phyloP scores from a whole-genome alignment of 257 asterid genomes.

The Orobanche coerulescens region DNA sequence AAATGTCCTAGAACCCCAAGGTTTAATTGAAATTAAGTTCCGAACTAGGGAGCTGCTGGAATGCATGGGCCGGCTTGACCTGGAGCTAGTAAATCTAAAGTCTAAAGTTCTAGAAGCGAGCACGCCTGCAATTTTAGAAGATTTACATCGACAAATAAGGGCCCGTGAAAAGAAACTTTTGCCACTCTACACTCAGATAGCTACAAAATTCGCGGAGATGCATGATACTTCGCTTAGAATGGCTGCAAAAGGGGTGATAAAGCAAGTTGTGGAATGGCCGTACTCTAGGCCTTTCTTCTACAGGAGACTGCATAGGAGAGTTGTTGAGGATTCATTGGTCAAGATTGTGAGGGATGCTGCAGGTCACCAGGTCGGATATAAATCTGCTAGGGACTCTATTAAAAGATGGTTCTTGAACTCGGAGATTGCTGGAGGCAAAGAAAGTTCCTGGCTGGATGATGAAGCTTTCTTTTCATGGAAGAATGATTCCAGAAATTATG shows the following conservation, averaged over 20 bases:
- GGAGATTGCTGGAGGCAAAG: constrained; percentile 37
- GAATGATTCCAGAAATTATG: constrained; percentile 56
- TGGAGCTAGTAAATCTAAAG: constrained; percentile 54
- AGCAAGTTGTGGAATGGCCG: constrained; percentile 74
- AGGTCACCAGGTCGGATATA: constrained; percentile 54
- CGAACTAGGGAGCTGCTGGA: constrained; percentile 68
- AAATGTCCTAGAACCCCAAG: constrained; percentile 94
- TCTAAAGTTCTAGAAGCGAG: constrained; percentile 44
- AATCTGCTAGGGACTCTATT: constrained; percentile 48
- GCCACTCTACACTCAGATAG: constrained; percentile 86
- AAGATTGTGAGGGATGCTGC: constrained; percentile 72
- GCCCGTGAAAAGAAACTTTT: constrained; percentile 76
- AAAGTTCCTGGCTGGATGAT: constrained; percentile 63
- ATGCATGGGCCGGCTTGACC: constrained; percentile 93
- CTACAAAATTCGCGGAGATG: constrained; percentile 86
- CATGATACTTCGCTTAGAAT: constrained; percentile 88
- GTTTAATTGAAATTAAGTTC: constrained; percentile 83
- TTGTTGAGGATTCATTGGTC: constrained; percentile 62
- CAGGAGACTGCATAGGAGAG: constrained; percentile 63
- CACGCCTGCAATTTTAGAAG: constrained; percentile 25
- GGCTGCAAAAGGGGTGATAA: constrained; percentile 93
- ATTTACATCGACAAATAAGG: constrained; percentile 49
- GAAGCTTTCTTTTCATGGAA: constrained; percentile 72
- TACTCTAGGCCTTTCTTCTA: constrained; percentile 65
- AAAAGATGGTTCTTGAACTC: constrained; percentile 69